Percentiles rank a stretch among this genome's conserved stretches.
phyloP scores from a whole-genome alignment of 2,329 filamentous ascomycete species.

The Colletotrichum acutatum region DNA sequence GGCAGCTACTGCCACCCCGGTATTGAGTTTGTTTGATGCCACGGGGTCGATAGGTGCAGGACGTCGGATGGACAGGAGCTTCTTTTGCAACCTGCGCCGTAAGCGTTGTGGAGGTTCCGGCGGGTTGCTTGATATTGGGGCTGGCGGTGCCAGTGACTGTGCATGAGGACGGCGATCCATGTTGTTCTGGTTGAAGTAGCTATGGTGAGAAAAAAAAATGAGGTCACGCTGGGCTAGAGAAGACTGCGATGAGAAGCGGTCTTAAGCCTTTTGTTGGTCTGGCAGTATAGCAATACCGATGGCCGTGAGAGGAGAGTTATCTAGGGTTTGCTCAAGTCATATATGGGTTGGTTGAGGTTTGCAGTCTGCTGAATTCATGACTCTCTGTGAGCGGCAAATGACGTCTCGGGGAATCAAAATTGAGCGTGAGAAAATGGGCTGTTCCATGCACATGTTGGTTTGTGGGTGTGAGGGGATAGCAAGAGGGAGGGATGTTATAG shows the following conservation, averaged over 20 bases:
- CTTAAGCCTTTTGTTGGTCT: neutral
- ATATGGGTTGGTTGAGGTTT: conserved; percentile 3
- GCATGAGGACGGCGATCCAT: conserved; percentile 39
- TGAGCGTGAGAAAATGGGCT: neutral
- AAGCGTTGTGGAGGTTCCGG: conserved; percentile 34
- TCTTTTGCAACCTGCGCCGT: conserved; percentile 45
- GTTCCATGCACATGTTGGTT: conserved; percentile 7
- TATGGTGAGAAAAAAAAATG: neutral
- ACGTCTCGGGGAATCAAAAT: conserved; percentile 5
- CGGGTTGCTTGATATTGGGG: conserved; percentile 31
- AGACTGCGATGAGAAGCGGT: neutral
- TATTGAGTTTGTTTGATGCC: conserved; percentile 33
- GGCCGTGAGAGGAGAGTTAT: too few relatives aligned
- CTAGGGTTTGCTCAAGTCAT: neutral
- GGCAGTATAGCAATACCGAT: neutral
- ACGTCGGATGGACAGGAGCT: conserved; percentile 40
- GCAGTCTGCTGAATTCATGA: neutral
- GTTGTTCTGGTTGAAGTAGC: conserved; percentile 12
- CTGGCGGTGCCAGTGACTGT: conserved; percentile 38
- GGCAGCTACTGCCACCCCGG: conserved; percentile 28
- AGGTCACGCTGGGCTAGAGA: neutral
- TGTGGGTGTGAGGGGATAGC: neutral
- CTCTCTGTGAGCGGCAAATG: conserved; percentile 10
- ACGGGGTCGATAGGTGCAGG: conserved; percentile 41
- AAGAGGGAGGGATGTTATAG: conserved; percentile 9